Evolutionary conservation across 495 filamentous ascomycete species (phyloP).

Genomic region (Podospora anserina): DNA sequence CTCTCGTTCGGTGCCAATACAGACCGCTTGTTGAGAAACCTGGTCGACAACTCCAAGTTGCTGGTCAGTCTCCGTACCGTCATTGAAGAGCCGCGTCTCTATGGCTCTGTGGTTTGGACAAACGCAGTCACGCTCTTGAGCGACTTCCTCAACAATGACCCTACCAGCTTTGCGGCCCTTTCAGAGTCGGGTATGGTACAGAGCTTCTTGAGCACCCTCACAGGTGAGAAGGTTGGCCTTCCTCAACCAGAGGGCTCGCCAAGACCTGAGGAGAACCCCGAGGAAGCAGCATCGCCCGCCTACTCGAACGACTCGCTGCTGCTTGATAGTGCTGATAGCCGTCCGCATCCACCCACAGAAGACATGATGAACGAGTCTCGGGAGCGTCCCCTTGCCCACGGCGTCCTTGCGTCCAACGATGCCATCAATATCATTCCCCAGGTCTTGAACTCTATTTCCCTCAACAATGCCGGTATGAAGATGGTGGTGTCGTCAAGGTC

Average conservation of each 20-base stretch:
- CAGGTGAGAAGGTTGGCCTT: conserved; percentile 51
- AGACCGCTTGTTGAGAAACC: conserved; percentile 82
- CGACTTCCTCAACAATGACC: conserved; percentile 98
- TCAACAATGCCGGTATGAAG: conserved; percentile 84
- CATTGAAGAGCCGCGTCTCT: conserved; percentile 72
- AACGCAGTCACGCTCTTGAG: conserved; percentile 84
- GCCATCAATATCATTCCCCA: conserved; percentile 80
- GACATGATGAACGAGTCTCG: conserved; percentile 42
- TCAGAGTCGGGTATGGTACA: conserved; percentile 88
- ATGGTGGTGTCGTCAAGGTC: conserved; percentile 82
- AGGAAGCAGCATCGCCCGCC: conserved; percentile 37
- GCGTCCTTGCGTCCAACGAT: conserved; percentile 80
- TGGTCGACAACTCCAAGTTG: conserved; percentile 88
- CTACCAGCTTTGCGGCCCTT: conserved; percentile 93
- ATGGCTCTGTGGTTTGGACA: conserved; percentile 91
- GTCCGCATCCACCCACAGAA: conserved; percentile 43
- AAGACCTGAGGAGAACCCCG: conserved; percentile 31
- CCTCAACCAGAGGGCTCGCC: conserved; percentile 16
- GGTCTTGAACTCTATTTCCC: conserved; percentile 88
- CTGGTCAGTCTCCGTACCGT: conserved; percentile 74
- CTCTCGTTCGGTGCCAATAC: conserved; percentile 66
- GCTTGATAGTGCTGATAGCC: conserved; percentile 39
- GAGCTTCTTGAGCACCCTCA: conserved; percentile 76
- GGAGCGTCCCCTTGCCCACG: conserved; percentile 55
- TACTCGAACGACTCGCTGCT: conserved; percentile 39